Percentiles rank a stretch among this genome's conserved stretches.
phyloP scores from a whole-genome alignment of 106 monocot genomes.

The Acorus calamus region DNA sequence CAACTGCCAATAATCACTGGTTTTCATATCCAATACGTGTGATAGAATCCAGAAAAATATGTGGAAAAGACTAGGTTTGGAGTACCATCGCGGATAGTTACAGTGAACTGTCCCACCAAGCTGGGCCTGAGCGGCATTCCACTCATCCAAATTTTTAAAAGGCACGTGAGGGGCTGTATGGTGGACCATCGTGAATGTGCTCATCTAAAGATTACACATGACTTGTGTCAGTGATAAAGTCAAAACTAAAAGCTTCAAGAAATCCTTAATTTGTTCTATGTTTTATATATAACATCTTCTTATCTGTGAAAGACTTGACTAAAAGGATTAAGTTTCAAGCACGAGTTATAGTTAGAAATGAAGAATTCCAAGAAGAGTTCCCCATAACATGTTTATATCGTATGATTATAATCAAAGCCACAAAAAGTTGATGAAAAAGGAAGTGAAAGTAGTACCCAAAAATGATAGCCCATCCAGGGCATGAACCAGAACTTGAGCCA shows the following conservation, averaged over 20 bases:
- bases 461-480: slow-evolving; percentile 89
- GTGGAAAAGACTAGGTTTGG: background rate
- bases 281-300: no score
- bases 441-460: slow-evolving; percentile 55
- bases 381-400: no score
- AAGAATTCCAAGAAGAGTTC: no score
- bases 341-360: no score
- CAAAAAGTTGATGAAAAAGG: slow-evolving; percentile 2
- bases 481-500: slow-evolving; percentile 98
- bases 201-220: slow-evolving; percentile 51
- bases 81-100: slow-evolving; percentile 77
- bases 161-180: slow-evolving; percentile 98
- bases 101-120: slow-evolving; percentile 86
- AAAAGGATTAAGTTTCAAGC: no score
- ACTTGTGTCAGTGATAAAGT: background rate
- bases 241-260: background rate
- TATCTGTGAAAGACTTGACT: no score
- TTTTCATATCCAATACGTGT: no score
- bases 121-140: slow-evolving; percentile 89
- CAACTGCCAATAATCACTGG: no score
- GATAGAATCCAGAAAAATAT: background rate
- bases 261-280: no score
- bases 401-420: background rate
- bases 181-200: slow-evolving; percentile 97
- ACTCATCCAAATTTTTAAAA: slow-evolving; percentile 75